These are phyloP conservation scores for Coleophoma eucalyptorum DNA, from an alignment of 2,329 filamentous ascomycete genomes.

Conservation along the genomic window DNA sequence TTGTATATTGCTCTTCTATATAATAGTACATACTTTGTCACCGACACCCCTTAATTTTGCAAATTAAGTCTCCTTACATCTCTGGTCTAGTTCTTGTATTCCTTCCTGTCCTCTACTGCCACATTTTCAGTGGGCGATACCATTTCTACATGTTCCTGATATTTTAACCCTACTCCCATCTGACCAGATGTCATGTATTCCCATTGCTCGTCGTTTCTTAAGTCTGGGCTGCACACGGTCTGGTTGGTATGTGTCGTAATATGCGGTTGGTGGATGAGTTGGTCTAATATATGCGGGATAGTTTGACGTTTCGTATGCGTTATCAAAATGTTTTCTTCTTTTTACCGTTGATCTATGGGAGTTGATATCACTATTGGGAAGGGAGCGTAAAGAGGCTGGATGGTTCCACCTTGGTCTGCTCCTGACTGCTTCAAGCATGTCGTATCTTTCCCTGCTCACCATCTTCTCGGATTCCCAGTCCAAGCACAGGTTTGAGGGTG, in stretches of 20 bases:
- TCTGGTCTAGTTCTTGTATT: too few species aligned
- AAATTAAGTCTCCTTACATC: too few species aligned
- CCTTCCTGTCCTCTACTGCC: too few species aligned
- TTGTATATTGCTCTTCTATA: too few species aligned
- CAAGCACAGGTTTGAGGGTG: slow-evolving; percentile 9
- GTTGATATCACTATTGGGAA: too few species aligned
- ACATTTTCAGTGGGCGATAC: too few species aligned
- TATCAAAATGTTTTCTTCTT: not conserved
- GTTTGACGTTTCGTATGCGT: not conserved
- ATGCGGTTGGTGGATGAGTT: not conserved
- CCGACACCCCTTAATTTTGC: too few species aligned
- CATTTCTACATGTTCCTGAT: too few species aligned
- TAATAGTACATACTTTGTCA: too few species aligned
- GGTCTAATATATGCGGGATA: not conserved
- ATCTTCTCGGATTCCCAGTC: slow-evolving; percentile 13
- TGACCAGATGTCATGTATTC: not conserved
- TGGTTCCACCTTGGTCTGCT: not conserved
- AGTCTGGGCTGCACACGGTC: not conserved
- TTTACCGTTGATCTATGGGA: not conserved
- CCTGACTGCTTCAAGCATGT: slow-evolving; percentile 2
- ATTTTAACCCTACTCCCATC: not conserved
- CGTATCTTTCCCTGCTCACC: slow-evolving; percentile 11
- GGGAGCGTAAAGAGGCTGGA: too few species aligned
- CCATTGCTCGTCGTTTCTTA: not conserved
- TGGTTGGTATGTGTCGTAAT: not conserved